Conservation (phyloP, 176 grass and related monocot genomes). For the Bromus sterilis region DNA sequence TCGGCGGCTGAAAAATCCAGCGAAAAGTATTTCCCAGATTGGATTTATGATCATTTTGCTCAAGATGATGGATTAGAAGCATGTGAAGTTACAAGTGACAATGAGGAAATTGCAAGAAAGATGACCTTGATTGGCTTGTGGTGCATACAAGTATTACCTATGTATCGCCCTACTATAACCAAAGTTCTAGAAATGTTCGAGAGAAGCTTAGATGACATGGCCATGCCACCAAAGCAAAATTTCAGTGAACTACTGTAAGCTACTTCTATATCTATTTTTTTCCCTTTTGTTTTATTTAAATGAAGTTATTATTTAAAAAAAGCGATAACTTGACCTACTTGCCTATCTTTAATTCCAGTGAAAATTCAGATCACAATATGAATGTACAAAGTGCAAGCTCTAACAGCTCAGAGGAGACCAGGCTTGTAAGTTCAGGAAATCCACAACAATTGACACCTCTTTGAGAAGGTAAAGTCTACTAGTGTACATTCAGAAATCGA, state of each 20-base stretch:
- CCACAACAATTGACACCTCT: not conserved
- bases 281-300: too few species aligned
- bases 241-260: conserved; percentile 14
- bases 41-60: conserved; percentile 63
- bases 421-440: not conserved
- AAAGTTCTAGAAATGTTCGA: conserved; percentile 47
- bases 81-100: conserved; percentile 19
- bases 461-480: not conserved
- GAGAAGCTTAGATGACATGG: conserved; percentile 22
- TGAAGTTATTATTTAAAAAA: too few species aligned
- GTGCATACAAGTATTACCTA: conserved; percentile 27
- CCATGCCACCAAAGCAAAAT: conserved; percentile 29
- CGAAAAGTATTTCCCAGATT: too few species aligned
- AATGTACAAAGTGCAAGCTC: not conserved
- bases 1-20: too few species aligned
- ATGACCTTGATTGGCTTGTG: too few species aligned
- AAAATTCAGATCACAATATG: not conserved
- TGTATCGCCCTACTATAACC: conserved; percentile 33
- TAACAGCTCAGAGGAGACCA: not conserved
- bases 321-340: too few species aligned
- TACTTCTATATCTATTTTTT: not conserved
- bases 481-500: not conserved
- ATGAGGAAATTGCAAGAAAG: conserved; percentile 26
- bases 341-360: not conserved
- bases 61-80: too few species aligned